These are phyloP conservation scores for Hypoxylon sp. DNA, from an alignment of 2,329 filamentous ascomycete genomes.

Conservation along the genomic window DNA sequence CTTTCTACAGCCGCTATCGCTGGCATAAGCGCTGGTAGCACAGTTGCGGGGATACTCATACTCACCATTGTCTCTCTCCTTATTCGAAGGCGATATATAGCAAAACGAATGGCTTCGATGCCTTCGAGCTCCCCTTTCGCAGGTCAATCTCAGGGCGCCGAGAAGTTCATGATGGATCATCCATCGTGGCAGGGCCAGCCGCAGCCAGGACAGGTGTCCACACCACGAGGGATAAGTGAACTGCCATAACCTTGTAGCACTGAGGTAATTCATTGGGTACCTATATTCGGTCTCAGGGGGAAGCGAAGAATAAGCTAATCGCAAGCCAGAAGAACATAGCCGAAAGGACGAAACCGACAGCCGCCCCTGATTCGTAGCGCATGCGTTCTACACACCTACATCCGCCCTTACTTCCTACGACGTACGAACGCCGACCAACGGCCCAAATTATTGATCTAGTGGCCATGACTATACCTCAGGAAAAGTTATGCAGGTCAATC, in stretches of 20 bases:
- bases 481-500: constrained; percentile 94
- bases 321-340: neutral
- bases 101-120: constrained; percentile 35
- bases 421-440: constrained; percentile 92
- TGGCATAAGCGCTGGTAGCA: constrained; percentile 44
- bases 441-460: constrained; percentile 95
- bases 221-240: neutral
- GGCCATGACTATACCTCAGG: constrained; percentile 92
- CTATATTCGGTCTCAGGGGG: neutral
- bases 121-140: neutral
- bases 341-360: neutral
- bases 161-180: constrained; percentile 23
- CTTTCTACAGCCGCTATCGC: constrained; percentile 39
- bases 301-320: neutral
- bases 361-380: neutral
- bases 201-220: neutral
- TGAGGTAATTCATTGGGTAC: neutral
- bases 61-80: constrained; percentile 44
- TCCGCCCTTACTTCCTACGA: constrained; percentile 78
- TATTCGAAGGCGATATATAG: constrained; percentile 46
- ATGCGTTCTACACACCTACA: constrained; percentile 56
- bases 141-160: neutral
- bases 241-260: neutral
- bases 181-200: constrained; percentile 10
- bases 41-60: constrained; percentile 36